Evolutionary conservation across 2,329 filamentous ascomycete species (phyloP), one percentile per base, ranked within the genome.

Genomic region (Diaporthe vaccinii): DNA sequence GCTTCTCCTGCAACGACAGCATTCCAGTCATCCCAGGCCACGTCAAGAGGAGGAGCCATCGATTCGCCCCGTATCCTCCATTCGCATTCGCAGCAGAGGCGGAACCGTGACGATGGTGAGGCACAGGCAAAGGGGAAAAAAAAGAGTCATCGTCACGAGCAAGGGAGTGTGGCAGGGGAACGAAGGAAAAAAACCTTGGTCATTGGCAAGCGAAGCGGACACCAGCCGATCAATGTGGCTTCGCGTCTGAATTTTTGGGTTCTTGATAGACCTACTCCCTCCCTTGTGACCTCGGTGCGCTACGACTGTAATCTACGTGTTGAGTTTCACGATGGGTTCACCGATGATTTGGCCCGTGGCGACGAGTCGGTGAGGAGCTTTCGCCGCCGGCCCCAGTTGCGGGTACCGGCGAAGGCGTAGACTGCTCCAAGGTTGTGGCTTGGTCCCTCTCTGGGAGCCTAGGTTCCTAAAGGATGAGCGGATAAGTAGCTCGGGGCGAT

Each of bases 101-200:
- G 34, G 58, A 49, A 41, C 46, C 28, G 70, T 61, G 57, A 72
- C 46, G 57, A 53, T 39, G 44, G 25, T 59, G 53, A 36, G 53
- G 53, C 25, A 51, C 22, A 39, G 36, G 10, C 39, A 2, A 44
- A 57, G 5, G 10, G 5, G 10, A 25, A 53, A 28, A n/a, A 53
- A n/a, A 74, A 62, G 73, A 74, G 73, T 74, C 73, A 74, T 71
- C 73, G 55, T 71, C 61, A 59, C 46, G 65, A 51, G 49, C 49
- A 55, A 69, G 65, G 65, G 65, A 53, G 41, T n/a, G 65, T 28
- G 61, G 20, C 49, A 44, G 39, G 34, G 31, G 36, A 39, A n/a
- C 10, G 3, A 28, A 34, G 15, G 20, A 25, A 9, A 36, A 49
- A 62, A 62, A 69, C 57, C 73, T 69, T 44, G 59, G n/a, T 72